These are phyloP conservation scores for Marsdenia floribunda DNA, from an alignment of 257 asterid genomes.

Conservation along the genomic window DNA sequence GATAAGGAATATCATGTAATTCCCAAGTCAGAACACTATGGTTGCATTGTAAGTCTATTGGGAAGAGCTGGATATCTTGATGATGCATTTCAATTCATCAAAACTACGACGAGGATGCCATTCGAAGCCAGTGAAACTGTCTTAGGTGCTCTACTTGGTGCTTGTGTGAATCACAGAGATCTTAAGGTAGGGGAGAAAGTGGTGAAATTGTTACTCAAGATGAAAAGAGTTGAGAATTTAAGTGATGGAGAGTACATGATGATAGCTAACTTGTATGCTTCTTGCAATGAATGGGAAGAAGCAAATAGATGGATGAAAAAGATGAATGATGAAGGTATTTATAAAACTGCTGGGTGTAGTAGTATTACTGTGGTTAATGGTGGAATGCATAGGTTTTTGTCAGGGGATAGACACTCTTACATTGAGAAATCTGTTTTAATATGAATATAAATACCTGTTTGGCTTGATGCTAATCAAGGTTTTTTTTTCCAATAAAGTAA, in stretches of 20 bases:
- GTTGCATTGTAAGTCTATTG: conserved; percentile 17
- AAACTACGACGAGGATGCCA: conserved; percentile 2
- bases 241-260: conserved; percentile 19
- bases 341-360: conserved; percentile 13
- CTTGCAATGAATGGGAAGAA: conserved; percentile 11
- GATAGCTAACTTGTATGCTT: conserved; percentile 14
- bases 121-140: conserved; percentile 7
- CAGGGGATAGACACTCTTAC: conserved; percentile 1
- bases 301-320: conserved; percentile 10
- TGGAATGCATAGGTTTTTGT: neutral
- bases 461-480: neutral
- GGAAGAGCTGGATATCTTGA: conserved; percentile 14
- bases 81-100: neutral
- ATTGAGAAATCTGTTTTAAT: neutral
- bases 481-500: no score
- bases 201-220: neutral
- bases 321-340: conserved; percentile 14
- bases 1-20: neutral
- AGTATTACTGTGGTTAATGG: conserved; percentile 12
- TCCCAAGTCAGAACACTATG: conserved; percentile 17
- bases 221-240: neutral
- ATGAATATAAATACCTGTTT: no score
- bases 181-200: conserved; percentile 6
- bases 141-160: conserved; percentile 14
- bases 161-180: conserved; percentile 17